A percentile compares a stretch with the other conserved stretches of the same genome.
Conservation (phyloP, 495 filamentous ascomycete species). For the Aspergillus baeticus region DNA sequence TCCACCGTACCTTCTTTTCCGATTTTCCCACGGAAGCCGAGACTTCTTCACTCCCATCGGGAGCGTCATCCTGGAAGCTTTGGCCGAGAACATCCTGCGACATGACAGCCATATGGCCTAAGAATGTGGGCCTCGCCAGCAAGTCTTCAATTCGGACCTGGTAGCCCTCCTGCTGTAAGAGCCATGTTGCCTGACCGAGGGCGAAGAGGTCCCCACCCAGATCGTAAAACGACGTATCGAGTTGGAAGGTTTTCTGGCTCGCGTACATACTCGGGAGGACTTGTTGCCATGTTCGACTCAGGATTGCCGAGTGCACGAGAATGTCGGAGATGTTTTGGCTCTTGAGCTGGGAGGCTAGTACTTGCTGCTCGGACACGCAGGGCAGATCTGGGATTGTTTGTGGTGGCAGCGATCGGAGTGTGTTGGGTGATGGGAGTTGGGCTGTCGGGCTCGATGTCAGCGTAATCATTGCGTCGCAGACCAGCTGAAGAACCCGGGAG, state of each 20-base stretch:
- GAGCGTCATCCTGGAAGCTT: background rate
- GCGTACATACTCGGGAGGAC: background rate
- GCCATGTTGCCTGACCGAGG: background rate
- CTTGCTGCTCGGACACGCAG: background rate
- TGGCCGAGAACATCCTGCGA: background rate
- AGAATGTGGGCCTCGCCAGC: background rate
- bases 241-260: slow-evolving; percentile 1
- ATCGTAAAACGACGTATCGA: slow-evolving; percentile 2
- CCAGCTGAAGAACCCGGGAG: background rate
- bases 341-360: background rate
- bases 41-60: background rate
- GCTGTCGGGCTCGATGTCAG: slow-evolving; percentile 2
- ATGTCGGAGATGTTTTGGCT: slow-evolving; percentile 5
- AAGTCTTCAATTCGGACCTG: slow-evolving; percentile 6
- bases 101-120: slow-evolving; percentile 2
- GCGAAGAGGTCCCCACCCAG: background rate
- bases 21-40: background rate
- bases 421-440: background rate
- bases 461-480: background rate
- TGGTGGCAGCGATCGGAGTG: background rate
- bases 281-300: slow-evolving; percentile 3
- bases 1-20: slow-evolving; percentile 7
- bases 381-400: slow-evolving; percentile 2
- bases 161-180: slow-evolving; percentile 1
- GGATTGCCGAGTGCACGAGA: slow-evolving; percentile 4